Percentiles rank a stretch among this genome's conserved stretches.
These are phyloP conservation scores for Ceratocystis cacaofunesta DNA, from an alignment of 2,329 filamentous ascomycete genomes.

Conservation along the genomic window DNA sequence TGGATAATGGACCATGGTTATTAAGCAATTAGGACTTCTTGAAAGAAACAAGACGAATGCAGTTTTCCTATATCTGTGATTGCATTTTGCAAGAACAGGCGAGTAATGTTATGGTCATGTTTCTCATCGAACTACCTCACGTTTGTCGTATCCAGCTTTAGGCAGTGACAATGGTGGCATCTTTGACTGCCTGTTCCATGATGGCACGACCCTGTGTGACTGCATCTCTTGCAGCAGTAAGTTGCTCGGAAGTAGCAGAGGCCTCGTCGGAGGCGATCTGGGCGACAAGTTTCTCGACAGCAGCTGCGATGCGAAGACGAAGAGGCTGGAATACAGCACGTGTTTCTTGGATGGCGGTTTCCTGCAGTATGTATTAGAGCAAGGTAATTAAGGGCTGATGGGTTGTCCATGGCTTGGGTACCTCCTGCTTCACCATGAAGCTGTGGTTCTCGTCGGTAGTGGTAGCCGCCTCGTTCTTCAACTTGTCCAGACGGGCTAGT, in stretches of 20 bases:
- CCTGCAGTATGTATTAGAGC: slow-evolving; percentile 31
- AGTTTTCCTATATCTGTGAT: background rate
- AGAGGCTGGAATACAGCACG: slow-evolving; percentile 65
- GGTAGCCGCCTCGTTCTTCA: slow-evolving; percentile 33
- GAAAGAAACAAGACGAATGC: background rate
- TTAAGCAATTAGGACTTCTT: background rate
- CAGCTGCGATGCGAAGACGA: slow-evolving; percentile 53
- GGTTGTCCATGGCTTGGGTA: slow-evolving; percentile 25
- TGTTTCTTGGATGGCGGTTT: slow-evolving; percentile 67
- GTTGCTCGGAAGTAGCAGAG: slow-evolving; percentile 32
- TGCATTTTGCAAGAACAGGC: background rate
- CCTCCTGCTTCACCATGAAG: slow-evolving; percentile 75
- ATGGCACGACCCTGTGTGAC: slow-evolving; percentile 34
- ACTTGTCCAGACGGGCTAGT: slow-evolving; percentile 50
- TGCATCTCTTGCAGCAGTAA: slow-evolving; percentile 40
- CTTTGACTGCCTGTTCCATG: slow-evolving; percentile 11
- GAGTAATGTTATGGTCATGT: background rate
- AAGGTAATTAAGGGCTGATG: background rate
- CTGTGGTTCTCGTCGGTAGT: slow-evolving; percentile 55
- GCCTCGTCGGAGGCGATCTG: slow-evolving; percentile 52
- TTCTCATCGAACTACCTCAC: background rate
- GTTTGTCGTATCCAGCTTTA: background rate
- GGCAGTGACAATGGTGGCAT: slow-evolving; percentile 11
- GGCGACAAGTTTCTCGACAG: slow-evolving; percentile 58
- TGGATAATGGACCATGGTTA: background rate